Evolutionary conservation across 108 stramenopile species (phyloP).

Genomic region (Stephanodiscus minutulus): DNA sequence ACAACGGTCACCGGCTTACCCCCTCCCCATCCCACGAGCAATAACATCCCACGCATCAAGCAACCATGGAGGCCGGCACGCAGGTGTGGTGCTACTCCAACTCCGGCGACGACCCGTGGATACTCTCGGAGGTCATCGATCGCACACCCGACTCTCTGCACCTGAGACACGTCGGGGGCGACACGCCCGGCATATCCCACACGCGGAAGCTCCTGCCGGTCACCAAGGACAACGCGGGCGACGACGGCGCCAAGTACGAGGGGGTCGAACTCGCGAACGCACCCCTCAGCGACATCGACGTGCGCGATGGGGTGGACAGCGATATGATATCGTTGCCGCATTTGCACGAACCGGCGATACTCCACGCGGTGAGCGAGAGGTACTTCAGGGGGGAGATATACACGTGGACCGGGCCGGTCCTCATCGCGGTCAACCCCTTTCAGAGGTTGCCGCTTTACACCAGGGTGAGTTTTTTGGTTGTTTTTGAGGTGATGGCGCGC

Average conservation of each 20-base stretch:
- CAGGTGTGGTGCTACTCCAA: slow-evolving; percentile 76
- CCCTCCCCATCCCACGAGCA: too few species aligned
- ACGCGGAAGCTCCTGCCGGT: slow-evolving; percentile 45
- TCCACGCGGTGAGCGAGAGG: slow-evolving; percentile 89
- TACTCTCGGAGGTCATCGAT: slow-evolving; percentile 78
- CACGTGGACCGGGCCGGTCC: slow-evolving; percentile 98
- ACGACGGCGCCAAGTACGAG: slow-evolving; percentile 67
- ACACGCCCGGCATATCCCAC: slow-evolving; percentile 52
- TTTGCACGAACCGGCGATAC: slow-evolving; percentile 98
- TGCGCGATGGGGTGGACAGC: slow-evolving; percentile 78
- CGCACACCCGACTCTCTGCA: slow-evolving; percentile 53
- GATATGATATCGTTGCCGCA: slow-evolving; percentile 96
- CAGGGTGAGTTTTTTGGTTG: slow-evolving; percentile 56
- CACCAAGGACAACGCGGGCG: slow-evolving; percentile 28
- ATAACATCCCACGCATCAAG: too few species aligned
- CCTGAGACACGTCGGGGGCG: slow-evolving; percentile 55
- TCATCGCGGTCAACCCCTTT: slow-evolving; percentile 99
- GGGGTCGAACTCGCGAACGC: slow-evolving; percentile 90
- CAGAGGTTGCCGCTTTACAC: slow-evolving; percentile 92
- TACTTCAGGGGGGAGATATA: slow-evolving; percentile 94
- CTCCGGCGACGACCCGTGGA: slow-evolving; percentile 87
- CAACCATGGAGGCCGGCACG: slow-evolving; percentile 85
- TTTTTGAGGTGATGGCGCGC: slow-evolving; percentile 6
- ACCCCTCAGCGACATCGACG: slow-evolving; percentile 63
- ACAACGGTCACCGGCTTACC: too few species aligned